A percentile compares a stretch with the other conserved stretches of the same genome.
Conservation (phyloP, 2,329 filamentous ascomycete genomes). For the Sporothrix schenckii region DNA sequence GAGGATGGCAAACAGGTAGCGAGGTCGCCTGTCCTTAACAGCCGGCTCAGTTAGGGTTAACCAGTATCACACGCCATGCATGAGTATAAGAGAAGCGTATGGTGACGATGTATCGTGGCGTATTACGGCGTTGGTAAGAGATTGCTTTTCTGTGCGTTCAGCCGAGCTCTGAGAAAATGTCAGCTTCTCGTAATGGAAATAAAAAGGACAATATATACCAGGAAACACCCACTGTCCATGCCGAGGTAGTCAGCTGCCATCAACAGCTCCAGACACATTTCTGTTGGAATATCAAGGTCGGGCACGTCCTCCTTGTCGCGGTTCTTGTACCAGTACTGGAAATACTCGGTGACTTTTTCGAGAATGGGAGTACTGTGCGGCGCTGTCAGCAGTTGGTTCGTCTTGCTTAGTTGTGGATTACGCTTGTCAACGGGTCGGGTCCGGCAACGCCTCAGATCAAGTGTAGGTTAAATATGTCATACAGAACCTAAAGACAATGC, state of each 20-base stretch:
- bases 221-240: constrained; percentile 59
- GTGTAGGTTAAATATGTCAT: constrained; percentile 36
- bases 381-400: not conserved
- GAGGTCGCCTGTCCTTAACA: not conserved
- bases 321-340: constrained; percentile 79
- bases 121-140: not conserved
- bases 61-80: not conserved
- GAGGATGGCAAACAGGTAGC: not conserved
- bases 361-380: constrained; percentile 67
- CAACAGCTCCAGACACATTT: constrained; percentile 75
- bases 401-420: not conserved
- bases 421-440: not conserved
- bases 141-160: not conserved
- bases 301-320: constrained; percentile 70
- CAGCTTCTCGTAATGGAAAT: not conserved
- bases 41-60: not conserved
- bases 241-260: constrained; percentile 77
- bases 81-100: not conserved
- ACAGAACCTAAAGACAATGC: constrained; percentile 27
- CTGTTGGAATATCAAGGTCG: constrained; percentile 78
- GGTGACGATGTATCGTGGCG: not conserved
- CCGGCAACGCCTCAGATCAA: constrained; percentile 38
- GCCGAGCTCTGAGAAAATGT: constrained; percentile 19
- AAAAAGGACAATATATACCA: too few species aligned
- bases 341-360: constrained; percentile 81